These are phyloP conservation scores for Terana coerulea DNA, from an alignment of 768 basidiomycete genomes.

Conservation along the genomic window DNA sequence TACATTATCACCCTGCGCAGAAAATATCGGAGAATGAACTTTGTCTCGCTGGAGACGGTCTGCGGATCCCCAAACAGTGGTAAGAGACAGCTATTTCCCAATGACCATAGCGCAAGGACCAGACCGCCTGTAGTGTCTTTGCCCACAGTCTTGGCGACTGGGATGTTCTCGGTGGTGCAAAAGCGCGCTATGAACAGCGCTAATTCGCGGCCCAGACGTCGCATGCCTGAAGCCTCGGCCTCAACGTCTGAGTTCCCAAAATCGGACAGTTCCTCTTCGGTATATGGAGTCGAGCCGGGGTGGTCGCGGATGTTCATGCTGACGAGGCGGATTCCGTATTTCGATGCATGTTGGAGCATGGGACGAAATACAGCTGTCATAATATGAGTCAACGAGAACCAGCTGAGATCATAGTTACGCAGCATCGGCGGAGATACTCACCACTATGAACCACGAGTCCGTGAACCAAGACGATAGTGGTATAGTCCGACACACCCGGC, in stretches of 20 bases:
- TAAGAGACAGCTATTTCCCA: neutral
- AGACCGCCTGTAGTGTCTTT: slow-evolving; percentile 1
- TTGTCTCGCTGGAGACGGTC: neutral
- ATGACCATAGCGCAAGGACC: neutral
- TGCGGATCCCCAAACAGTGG: slow-evolving; percentile 5
- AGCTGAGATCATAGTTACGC: neutral
- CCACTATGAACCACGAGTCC: slow-evolving; percentile 13
- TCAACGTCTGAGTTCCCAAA: slow-evolving; percentile 19
- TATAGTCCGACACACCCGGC: neutral
- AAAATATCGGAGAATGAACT: neutral
- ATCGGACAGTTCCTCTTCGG: slow-evolving; percentile 23
- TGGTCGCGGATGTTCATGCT: slow-evolving; percentile 34
- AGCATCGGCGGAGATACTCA: neutral
- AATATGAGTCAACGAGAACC: neutral
- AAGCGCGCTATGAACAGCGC: slow-evolving; percentile 31
- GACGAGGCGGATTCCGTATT: slow-evolving; percentile 31
- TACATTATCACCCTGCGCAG: slow-evolving; percentile 9
- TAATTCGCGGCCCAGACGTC: slow-evolving; percentile 30
- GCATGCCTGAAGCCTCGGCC: slow-evolving; percentile 25
- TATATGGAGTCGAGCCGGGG: slow-evolving; percentile 33
- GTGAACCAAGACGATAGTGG: slow-evolving; percentile 17
- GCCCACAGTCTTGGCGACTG: neutral
- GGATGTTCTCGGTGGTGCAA: slow-evolving; percentile 26
- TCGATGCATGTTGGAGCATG: slow-evolving; percentile 22
- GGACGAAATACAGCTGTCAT: slow-evolving; percentile 27